Evolutionary conservation across 2,329 filamentous ascomycete genomes (phyloP).

Genomic region (Aspergillus transmontanensis): DNA sequence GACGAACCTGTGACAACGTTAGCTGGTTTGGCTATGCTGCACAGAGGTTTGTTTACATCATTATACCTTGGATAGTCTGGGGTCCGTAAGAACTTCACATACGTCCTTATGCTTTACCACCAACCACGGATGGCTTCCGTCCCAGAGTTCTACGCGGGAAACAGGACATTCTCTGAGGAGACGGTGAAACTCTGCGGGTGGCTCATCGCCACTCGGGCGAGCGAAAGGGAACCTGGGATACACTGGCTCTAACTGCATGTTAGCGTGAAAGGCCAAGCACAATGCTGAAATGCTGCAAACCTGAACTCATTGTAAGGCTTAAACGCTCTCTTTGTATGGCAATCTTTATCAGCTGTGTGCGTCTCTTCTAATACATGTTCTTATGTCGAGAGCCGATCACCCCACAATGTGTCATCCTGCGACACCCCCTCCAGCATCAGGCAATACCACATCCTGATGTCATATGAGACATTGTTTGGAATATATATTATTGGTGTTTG

Average conservation of each 20-base stretch:
- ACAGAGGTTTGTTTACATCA: neutral
- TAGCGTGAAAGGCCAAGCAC: neutral
- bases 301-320: neutral
- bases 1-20: neutral
- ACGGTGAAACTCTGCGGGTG: neutral
- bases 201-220: neutral
- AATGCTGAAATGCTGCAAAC: neutral
- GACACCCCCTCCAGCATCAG: neutral
- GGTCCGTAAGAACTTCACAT: neutral
- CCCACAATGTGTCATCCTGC: neutral
- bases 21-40: neutral
- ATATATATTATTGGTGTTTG: neutral
- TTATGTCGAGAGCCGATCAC: neutral
- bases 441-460: neutral
- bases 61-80: neutral
- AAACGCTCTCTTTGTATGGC: neutral
- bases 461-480: neutral
- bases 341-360: too few species aligned
- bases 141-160: constrained; percentile 4
- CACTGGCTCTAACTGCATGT: neutral
- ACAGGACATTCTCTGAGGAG: neutral
- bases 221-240: neutral
- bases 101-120: constrained; percentile 7
- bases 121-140: constrained; percentile 7
- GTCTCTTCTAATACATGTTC: neutral